These are phyloP conservation scores for Melocanna baccifera DNA, from an alignment of 176 grass and related monocot species.

Conservation along the genomic window DNA sequence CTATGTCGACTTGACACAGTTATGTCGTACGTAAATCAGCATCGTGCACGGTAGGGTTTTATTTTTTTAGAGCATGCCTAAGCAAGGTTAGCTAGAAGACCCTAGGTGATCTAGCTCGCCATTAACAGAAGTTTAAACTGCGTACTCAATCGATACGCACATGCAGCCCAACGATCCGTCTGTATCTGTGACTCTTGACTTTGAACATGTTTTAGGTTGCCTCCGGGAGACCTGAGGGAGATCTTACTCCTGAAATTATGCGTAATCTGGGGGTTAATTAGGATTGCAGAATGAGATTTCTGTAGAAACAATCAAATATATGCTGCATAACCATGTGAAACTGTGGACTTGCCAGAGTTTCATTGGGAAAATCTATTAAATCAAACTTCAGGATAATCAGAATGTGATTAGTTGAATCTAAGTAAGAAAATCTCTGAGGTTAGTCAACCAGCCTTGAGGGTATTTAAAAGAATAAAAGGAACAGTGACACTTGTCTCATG, in stretches of 20 bases:
- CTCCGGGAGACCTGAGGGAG: too few species aligned
- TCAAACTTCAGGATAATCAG: conserved; percentile 8
- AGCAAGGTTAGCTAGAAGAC: too few species aligned
- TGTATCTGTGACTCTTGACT: too few species aligned
- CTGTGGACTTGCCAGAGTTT: background rate
- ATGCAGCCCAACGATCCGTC: too few species aligned
- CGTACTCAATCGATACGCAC: too few species aligned
- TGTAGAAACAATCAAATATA: background rate
- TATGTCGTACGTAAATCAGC: background rate
- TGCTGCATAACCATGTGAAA: conserved; percentile 2
- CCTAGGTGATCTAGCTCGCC: too few species aligned
- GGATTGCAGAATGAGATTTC: background rate
- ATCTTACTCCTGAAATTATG: background rate
- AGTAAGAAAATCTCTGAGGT: conserved; percentile 16
- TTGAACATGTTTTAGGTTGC: too few species aligned
- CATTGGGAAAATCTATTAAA: background rate
- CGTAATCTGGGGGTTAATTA: background rate
- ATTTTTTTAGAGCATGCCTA: background rate
- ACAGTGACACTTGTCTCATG: conserved; percentile 12
- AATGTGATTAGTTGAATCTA: conserved; percentile 32
- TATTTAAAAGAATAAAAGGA: conserved; percentile 22
- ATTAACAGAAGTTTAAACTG: too few species aligned
- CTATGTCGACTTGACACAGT: conserved; percentile 6
- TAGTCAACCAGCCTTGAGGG: conserved; percentile 15
- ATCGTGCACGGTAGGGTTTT: background rate